phyloP scores from a whole-genome alignment of 2,329 filamentous ascomycete genomes.

The Cryphonectria radicalis region DNA sequence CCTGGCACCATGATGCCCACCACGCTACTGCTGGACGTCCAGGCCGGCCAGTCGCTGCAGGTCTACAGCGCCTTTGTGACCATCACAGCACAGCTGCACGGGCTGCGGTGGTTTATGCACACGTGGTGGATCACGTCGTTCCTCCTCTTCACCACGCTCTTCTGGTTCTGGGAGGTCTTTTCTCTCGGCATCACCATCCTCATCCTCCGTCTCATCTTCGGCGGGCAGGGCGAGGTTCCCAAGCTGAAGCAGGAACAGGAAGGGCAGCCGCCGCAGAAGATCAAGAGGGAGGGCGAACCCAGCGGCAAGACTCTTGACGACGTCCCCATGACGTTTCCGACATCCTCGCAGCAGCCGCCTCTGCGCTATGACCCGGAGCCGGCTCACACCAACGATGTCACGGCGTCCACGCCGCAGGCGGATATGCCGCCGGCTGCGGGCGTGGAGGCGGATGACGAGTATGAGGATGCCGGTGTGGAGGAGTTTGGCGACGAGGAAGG shows the following conservation, averaged over 20 bases:
- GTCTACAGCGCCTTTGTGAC: conserved; percentile 72
- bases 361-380: conserved; percentile 36
- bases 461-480: conserved; percentile 33
- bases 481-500: conserved; percentile 35
- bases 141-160: conserved; percentile 67
- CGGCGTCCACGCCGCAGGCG: neutral
- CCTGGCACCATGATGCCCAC: conserved; percentile 46
- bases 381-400: conserved; percentile 24
- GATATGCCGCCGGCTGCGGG: conserved; percentile 33
- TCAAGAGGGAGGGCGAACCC: conserved; percentile 21
- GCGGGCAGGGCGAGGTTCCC: conserved; percentile 23
- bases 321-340: conserved; percentile 30
- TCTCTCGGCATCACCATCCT: conserved; percentile 70
- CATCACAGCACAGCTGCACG: conserved; percentile 75
- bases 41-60: conserved; percentile 72
- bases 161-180: conserved; percentile 77
- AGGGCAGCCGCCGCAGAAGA: neutral
- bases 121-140: conserved; percentile 75
- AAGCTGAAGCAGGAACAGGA: conserved; percentile 31
- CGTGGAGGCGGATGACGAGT: conserved; percentile 41
- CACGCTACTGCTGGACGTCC: conserved; percentile 64
- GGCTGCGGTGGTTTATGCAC: conserved; percentile 85
- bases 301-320: conserved; percentile 20
- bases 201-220: conserved; percentile 47
- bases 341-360: conserved; percentile 25